Evolutionary conservation across 345 rosid species (phyloP).

Genomic region (Sisymbrium altissimum): DNA sequence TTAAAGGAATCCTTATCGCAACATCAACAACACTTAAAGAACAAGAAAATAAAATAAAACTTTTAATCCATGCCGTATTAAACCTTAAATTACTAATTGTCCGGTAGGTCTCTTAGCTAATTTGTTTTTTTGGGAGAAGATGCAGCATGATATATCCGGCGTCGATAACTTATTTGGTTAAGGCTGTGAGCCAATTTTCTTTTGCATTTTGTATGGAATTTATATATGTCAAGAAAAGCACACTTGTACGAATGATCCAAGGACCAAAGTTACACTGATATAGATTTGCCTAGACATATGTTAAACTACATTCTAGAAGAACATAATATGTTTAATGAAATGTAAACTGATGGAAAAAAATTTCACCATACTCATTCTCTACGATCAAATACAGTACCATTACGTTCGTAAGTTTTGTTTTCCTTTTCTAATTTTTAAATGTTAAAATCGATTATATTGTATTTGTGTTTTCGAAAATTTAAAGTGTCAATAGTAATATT

Average conservation of each 20-base stretch:
- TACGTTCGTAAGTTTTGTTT: not conserved
- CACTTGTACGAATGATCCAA: not conserved
- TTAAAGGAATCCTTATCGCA: conserved; percentile 13
- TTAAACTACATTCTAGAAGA: not conserved
- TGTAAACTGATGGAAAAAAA: not conserved
- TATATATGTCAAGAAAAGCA: not conserved
- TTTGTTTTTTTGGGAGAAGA: conserved; percentile 11
- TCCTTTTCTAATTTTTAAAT: not conserved
- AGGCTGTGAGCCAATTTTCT: not conserved
- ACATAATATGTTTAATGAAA: not conserved
- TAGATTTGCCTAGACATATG: not conserved
- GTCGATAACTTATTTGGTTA: not conserved
- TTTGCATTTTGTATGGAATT: not conserved
- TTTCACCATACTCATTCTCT: not conserved
- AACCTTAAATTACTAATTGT: conserved; percentile 17
- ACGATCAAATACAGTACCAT: not conserved
- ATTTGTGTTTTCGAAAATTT: not conserved
- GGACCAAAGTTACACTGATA: not conserved
- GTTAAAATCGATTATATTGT: not conserved
- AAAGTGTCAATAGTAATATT: not conserved
- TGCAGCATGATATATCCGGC: conserved; percentile 23
- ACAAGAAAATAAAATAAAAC: not conserved
- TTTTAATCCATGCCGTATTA: conserved; percentile 25
- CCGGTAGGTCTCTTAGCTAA: conserved; percentile 19
- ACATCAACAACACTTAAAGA: not conserved